phyloP scores from a whole-genome alignment of 2,329 filamentous ascomycete species.

The Ceratocystis papillata region DNA sequence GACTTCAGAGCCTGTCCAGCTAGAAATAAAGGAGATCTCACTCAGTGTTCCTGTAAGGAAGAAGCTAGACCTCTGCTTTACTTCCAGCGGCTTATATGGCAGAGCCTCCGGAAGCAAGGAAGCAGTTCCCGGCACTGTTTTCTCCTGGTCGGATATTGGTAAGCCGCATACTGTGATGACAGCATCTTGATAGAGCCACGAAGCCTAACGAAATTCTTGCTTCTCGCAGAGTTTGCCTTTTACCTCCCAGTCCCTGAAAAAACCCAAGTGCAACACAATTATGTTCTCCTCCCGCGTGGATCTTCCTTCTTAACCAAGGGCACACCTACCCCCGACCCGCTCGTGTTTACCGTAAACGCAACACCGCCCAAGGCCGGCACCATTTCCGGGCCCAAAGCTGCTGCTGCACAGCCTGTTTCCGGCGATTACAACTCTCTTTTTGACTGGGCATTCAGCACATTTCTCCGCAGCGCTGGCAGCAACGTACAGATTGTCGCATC shows the following conservation, averaged over 20 bases:
- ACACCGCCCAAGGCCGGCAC: slow-evolving; percentile 50
- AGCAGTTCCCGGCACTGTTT: slow-evolving; percentile 44
- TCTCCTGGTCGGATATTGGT: slow-evolving; percentile 54
- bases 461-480: slow-evolving; percentile 42
- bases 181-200: background rate
- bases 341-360: slow-evolving; percentile 54
- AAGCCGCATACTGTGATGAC: slow-evolving; percentile 26
- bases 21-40: slow-evolving; percentile 56
- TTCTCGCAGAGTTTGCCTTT: slow-evolving; percentile 47
- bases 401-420: slow-evolving; percentile 42
- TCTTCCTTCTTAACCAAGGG: slow-evolving; percentile 43
- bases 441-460: slow-evolving; percentile 48
- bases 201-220: slow-evolving; percentile 19
- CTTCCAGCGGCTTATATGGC: slow-evolving; percentile 48
- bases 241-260: slow-evolving; percentile 56
- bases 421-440: slow-evolving; percentile 50
- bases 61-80: slow-evolving; percentile 56
- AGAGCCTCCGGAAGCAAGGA: slow-evolving; percentile 41
- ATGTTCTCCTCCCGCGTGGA: slow-evolving; percentile 49
- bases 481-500: slow-evolving; percentile 41
- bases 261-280: slow-evolving; percentile 54
- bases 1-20: slow-evolving; percentile 39
- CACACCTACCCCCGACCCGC: slow-evolving; percentile 42
- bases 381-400: slow-evolving; percentile 42
- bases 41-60: slow-evolving; percentile 57